Base-by-base conservation (phyloP, 2,329 filamentous ascomycete genomes). In the Trichophyton benhamiae region DNA sequence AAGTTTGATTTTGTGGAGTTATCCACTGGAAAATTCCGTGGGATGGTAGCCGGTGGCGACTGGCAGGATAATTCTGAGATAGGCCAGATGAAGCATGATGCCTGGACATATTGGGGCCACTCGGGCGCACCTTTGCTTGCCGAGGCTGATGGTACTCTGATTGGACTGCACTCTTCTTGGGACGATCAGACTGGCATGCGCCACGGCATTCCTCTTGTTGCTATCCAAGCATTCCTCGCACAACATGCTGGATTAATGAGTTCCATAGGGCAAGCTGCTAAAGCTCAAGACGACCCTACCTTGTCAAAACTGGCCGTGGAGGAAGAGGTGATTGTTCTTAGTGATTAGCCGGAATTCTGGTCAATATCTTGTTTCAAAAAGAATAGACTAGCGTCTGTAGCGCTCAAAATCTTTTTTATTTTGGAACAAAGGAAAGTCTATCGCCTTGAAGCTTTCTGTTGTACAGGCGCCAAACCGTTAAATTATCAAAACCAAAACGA, bases 71-170 rank as follows among this genome's bases (percentile, higher is more conserved):
- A 82, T 64, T 74, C 72, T 1, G 77, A 80, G 25, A 82, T 83
- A 60, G 80, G 80, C 0, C 75, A 75, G 0, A 64, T 82, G 65
- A 78, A 75, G 73, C 80, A 83, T 66, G 76, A 78, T 65, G 79
- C 78, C 61, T 83, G 80, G 80, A 82, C 80, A 1, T 83, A 82
- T 67, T 82, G 80, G 81, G 80, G 80, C 1, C 79, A 82, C 66
- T 80, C 76, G 22, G 79, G 80, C 2, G 80, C 79, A 3, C 79
- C 78, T 1, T 67, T 83, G 15, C 63, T 82, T n/a, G 67, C 74
- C 15, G 60, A 63, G 33, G 66, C 63, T n/a, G 71, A 69, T 11
- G 77, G 77, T 0, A 65, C 27, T 8, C 65, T 83, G 60, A 68
- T 82, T 0, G 80, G 80, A 1, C 63, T 83, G 63, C 80, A 83